phyloP scores from a whole-genome alignment of 139 green algal genomes.

The Chlamydomonas incerta region DNA sequence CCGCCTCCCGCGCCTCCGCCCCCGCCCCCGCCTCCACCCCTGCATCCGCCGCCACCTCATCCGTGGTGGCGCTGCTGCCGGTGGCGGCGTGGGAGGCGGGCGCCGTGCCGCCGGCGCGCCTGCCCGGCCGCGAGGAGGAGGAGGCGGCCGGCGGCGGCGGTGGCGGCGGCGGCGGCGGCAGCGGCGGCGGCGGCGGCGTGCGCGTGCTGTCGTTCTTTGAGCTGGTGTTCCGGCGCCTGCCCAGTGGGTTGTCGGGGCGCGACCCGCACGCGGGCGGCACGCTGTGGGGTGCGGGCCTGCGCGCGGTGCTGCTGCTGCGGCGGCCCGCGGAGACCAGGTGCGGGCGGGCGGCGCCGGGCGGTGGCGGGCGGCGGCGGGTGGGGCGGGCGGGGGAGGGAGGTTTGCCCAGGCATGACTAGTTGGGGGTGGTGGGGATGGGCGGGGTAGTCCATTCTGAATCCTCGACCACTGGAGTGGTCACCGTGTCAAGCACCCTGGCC shows the following conservation, averaged over 20 bases:
- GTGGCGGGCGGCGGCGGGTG: no score
- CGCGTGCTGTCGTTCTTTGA: background rate
- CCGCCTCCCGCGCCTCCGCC: background rate
- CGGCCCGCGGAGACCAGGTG: background rate
- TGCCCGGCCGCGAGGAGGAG: background rate
- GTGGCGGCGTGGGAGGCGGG: constrained; percentile 15
- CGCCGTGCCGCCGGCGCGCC: background rate
- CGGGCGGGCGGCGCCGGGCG: no score
- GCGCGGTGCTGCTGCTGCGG: constrained; percentile 17
- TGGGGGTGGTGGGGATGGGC: no score
- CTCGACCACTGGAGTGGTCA: no score
- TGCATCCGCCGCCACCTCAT: background rate
- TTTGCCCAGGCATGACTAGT: no score
- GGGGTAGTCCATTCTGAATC: no score
- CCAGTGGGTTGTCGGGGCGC: background rate
- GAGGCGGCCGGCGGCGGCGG: background rate
- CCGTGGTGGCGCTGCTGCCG: constrained; percentile 6
- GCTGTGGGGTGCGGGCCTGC: constrained; percentile 19
- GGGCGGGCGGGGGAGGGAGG: no score
- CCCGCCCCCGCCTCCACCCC: no score
- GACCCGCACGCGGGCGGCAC: background rate
- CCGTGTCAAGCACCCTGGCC: no score
- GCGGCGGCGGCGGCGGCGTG: no score
- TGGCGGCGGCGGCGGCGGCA: no score
- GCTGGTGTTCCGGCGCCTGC: constrained; percentile 18